Evolutionary conservation across 495 filamentous ascomycete genomes (phyloP), one percentile per base, ranked within the genome.

Genomic region (Penicillium atrosanguineum): DNA sequence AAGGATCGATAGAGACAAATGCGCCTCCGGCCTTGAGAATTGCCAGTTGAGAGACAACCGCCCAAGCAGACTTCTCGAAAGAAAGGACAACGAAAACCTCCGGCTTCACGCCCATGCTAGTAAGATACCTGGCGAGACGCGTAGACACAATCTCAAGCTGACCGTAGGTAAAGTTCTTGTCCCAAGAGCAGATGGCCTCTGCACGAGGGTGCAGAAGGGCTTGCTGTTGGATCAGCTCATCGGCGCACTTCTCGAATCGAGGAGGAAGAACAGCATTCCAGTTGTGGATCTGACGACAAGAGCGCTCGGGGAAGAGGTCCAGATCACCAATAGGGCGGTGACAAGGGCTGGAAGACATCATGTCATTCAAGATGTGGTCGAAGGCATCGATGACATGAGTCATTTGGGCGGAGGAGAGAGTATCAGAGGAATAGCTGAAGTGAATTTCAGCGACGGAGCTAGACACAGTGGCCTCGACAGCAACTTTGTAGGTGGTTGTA

Each of bases 11-110:
- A 0, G 74, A 77, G 2, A 85, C 77, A 59, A 82, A 82, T 0
- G 76, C 82, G 18, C 77, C 81, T 3, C 85, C 85, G 7, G 84
- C 80, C 56, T 81, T 83, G 7, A 81, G 65, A 16, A 87, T 73
- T 1, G 79, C 83, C 3, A 84, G 53, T 56, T 79, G 73, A 2
- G 80, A 65, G 25, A 86, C 69, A 6, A 80, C 53, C 12, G 74
- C 70, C 80, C 79, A 84, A 0, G 69, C 70, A 0, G 79, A 82
- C 57, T 83, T 85, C 28, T 83, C 79, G 23, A 84, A 83, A 38
- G 68, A 82, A 1, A 86, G 45, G 5, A 79, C 78, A 11, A 87
- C 79, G 15, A 79, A 62, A 0, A 56, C 56, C 44, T 78, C 76
- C 0, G 69, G 68, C 12, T 54, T 63, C 15, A 83, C 66, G 18